phyloP scores from a whole-genome alignment of 202 grass and related monocot species.

The Hordeum pubiflorum region DNA sequence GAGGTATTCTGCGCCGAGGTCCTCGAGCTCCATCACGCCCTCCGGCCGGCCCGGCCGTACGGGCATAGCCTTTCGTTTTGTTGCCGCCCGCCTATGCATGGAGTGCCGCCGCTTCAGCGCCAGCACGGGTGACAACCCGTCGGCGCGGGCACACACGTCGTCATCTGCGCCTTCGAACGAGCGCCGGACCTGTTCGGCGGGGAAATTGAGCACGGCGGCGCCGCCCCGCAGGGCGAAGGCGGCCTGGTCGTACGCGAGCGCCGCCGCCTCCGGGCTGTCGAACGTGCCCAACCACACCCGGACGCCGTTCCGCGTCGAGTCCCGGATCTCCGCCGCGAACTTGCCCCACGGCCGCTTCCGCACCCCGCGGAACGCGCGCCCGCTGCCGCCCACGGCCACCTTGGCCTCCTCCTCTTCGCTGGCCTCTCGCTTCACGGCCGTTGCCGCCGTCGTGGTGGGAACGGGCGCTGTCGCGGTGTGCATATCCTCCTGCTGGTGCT shows the following conservation, averaged over 20 bases:
- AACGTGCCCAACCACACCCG: conserved; percentile 43
- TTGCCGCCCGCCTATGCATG: conserved; percentile 17
- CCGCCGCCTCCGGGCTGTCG: conserved; percentile 18
- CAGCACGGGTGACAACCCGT: conserved; percentile 37
- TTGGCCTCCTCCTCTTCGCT: no score
- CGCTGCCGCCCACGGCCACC: no score
- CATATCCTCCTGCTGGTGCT: no score
- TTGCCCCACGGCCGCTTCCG: conserved; percentile 18
- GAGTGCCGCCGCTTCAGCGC: conserved; percentile 62
- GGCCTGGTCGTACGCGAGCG: conserved; percentile 53
- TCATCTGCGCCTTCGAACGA: conserved; percentile 21
- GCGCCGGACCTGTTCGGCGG: conserved; percentile 38
- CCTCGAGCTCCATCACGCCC: conserved; percentile 58
- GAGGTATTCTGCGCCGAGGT: conserved; percentile 49
- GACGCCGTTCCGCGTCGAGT: conserved; percentile 56
- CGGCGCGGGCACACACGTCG: not conserved
- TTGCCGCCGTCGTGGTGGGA: no score
- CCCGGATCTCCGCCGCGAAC: conserved; percentile 68
- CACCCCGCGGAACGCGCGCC: not conserved
- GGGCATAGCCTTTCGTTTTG: not conserved
- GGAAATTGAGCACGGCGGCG: conserved; percentile 53
- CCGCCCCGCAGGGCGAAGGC: conserved; percentile 41
- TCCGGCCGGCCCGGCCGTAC: not conserved
- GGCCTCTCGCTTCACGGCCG: no score
- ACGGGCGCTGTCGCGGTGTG: no score